Evolutionary conservation across 2,329 filamentous ascomycete genomes (phyloP).

Genomic region (Xylariaceae sp.): DNA sequence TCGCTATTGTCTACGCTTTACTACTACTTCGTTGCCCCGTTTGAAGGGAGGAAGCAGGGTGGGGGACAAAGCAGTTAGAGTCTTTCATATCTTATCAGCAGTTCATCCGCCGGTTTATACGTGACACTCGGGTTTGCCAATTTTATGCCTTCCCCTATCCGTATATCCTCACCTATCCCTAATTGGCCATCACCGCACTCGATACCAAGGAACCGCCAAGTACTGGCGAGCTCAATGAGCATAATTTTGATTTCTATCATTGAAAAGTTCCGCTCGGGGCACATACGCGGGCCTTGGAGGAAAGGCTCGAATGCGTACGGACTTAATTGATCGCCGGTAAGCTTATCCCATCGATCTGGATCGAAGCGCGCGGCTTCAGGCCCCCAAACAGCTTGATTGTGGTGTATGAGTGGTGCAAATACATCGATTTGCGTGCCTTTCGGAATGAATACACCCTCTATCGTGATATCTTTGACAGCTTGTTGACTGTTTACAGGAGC

Average conservation of each 20-base stretch:
- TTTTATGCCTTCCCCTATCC: slow-evolving; percentile 28
- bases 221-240: slow-evolving; percentile 33
- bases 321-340: slow-evolving; percentile 37
- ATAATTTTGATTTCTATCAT: slow-evolving; percentile 35
- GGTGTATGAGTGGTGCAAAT: slow-evolving; percentile 27
- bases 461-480: slow-evolving; percentile 28
- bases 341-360: slow-evolving; percentile 34
- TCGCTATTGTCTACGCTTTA: too few relatives aligned
- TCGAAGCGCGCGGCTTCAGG: slow-evolving; percentile 28
- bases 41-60: too few relatives aligned
- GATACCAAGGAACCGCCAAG: slow-evolving; percentile 33
- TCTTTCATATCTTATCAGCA: slow-evolving; percentile 32
- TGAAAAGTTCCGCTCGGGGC: slow-evolving; percentile 35
- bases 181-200: slow-evolving; percentile 14
- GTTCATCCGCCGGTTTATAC: slow-evolving; percentile 28
- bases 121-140: slow-evolving; percentile 34
- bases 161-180: slow-evolving; percentile 23
- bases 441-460: slow-evolving; percentile 35
- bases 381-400: slow-evolving; percentile 32
- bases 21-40: too few relatives aligned
- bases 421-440: slow-evolving; percentile 35
- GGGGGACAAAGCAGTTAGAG: too few relatives aligned
- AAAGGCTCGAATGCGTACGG: slow-evolving; percentile 37
- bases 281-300: slow-evolving; percentile 37
- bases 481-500: slow-evolving; percentile 29